phyloP scores from a whole-genome alignment of 169 alveolate genomes.

The Eimeria sp. region DNA sequence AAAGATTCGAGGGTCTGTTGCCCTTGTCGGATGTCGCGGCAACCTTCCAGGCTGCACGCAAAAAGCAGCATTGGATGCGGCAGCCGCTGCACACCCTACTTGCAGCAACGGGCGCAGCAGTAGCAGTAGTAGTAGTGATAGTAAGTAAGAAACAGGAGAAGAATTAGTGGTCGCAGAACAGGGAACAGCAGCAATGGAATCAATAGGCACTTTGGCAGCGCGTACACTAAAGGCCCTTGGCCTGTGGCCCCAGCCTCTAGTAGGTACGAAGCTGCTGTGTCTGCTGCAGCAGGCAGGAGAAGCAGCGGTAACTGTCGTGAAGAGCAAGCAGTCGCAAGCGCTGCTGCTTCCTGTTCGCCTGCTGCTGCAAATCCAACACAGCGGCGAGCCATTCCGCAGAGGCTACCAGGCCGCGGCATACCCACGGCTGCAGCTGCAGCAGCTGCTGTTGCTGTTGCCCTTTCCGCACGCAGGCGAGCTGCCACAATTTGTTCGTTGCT shows the following conservation, averaged over 20 bases:
- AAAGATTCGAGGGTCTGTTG: constrained; percentile 6
- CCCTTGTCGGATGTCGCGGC: neutral
- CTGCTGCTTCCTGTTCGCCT: constrained; percentile 52
- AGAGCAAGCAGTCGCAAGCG: constrained; percentile 42
- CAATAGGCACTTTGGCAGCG: neutral
- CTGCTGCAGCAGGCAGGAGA: constrained; percentile 35
- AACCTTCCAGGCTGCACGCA: constrained; percentile 14
- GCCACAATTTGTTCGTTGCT: constrained; percentile 7
- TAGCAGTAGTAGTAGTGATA: neutral
- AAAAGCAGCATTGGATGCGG: neutral
- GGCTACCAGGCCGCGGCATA: constrained; percentile 57
- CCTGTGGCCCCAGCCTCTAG: constrained; percentile 43
- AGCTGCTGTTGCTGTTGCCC: constrained; percentile 67
- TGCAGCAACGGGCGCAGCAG: neutral
- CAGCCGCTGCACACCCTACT: neutral
- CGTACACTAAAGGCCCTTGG: constrained; percentile 23
- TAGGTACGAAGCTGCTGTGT: constrained; percentile 39
- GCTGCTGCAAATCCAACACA: constrained; percentile 73
- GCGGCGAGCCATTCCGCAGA: constrained; percentile 55
- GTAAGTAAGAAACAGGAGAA: neutral
- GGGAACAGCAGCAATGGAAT: neutral
- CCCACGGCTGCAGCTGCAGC: constrained; percentile 56
- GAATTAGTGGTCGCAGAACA: neutral
- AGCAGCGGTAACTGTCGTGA: constrained; percentile 30
- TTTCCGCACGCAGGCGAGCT: constrained; percentile 29